Conservation (phyloP, 2,329 filamentous ascomycete species). For the Leptographium radiaticola region DNA sequence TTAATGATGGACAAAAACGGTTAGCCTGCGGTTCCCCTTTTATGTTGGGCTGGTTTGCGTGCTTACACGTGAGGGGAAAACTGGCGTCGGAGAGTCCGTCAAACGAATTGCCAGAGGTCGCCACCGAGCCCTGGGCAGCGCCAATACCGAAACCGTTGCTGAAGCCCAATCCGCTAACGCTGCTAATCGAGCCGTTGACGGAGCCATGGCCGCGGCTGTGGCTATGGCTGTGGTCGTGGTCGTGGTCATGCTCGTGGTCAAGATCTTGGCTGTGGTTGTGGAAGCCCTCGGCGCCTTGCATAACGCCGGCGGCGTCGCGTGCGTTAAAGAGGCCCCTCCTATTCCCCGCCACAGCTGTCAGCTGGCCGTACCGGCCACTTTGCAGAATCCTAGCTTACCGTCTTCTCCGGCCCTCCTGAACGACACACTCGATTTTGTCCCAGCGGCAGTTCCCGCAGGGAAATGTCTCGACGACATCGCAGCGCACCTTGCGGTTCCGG, state of each 20-base stretch:
- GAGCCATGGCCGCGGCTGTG: conserved; percentile 3
- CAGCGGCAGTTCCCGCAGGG: conserved; percentile 80
- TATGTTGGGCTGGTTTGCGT: neutral
- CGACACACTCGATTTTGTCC: conserved; percentile 65
- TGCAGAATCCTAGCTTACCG: conserved; percentile 47
- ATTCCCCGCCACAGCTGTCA: neutral
- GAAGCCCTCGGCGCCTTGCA: conserved; percentile 5
- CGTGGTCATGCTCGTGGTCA: neutral
- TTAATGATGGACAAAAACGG: neutral
- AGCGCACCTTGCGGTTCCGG: conserved; percentile 78
- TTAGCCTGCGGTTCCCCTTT: no score
- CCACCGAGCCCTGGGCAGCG: neutral
- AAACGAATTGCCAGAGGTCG: neutral
- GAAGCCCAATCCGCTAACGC: conserved; percentile 1
- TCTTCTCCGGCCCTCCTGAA: conserved; percentile 72
- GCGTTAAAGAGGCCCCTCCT: conserved; percentile 11
- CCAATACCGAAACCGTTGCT: conserved; percentile 3
- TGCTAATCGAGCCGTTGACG: conserved; percentile 2
- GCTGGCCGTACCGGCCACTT: neutral
- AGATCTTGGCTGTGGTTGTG: neutral
- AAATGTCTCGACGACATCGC: conserved; percentile 80
- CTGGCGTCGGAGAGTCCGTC: neutral
- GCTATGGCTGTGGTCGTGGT: neutral
- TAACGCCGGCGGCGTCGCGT: conserved; percentile 6
- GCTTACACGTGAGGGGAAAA: conserved; percentile 1